Conservation (phyloP, 2,329 filamentous ascomycete genomes). For the Exophiala aquamarina region DNA sequence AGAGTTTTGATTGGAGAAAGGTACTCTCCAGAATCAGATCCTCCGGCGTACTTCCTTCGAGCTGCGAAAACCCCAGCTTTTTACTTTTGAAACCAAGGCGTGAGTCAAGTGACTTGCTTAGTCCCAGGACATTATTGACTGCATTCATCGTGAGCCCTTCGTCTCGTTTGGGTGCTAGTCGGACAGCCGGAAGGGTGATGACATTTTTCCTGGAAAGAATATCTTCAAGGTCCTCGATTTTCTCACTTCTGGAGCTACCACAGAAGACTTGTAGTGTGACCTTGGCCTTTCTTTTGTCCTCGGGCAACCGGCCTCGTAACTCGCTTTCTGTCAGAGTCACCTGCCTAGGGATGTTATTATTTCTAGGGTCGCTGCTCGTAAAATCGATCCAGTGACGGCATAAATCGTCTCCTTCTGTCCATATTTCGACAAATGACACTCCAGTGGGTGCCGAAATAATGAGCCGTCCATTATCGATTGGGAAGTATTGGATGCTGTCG, state of each 20-base stretch:
- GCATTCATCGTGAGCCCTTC: constrained; percentile 29
- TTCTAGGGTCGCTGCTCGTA: constrained; percentile 58
- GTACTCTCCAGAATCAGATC: constrained; percentile 75
- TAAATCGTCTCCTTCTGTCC: constrained; percentile 72
- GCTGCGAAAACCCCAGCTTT: constrained; percentile 69
- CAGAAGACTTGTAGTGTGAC: constrained; percentile 75
- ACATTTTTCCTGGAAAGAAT: constrained; percentile 70
- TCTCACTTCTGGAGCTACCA: constrained; percentile 69
- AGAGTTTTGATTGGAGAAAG: constrained; percentile 66
- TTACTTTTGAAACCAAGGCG: constrained; percentile 74
- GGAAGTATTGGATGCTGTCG: constrained; percentile 80
- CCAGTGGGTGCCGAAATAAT: constrained; percentile 78
- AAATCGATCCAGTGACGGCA: constrained; percentile 84
- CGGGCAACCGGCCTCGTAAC: constrained; percentile 68
- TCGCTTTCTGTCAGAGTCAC: constrained; percentile 73
- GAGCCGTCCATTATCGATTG: constrained; percentile 73
- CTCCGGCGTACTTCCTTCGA: constrained; percentile 67
- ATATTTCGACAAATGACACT: constrained; percentile 82
- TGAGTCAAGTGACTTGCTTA: constrained; percentile 26
- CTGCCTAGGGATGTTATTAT: constrained; percentile 63
- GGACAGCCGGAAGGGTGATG: constrained; percentile 71
- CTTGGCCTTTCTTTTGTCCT: constrained; percentile 68
- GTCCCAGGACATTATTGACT: constrained; percentile 21
- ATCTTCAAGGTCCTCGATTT: constrained; percentile 72
- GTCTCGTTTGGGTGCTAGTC: constrained; percentile 27